Evolutionary conservation across 2,329 filamentous ascomycete genomes (phyloP).

Genomic region (Botrytis medusae): DNA sequence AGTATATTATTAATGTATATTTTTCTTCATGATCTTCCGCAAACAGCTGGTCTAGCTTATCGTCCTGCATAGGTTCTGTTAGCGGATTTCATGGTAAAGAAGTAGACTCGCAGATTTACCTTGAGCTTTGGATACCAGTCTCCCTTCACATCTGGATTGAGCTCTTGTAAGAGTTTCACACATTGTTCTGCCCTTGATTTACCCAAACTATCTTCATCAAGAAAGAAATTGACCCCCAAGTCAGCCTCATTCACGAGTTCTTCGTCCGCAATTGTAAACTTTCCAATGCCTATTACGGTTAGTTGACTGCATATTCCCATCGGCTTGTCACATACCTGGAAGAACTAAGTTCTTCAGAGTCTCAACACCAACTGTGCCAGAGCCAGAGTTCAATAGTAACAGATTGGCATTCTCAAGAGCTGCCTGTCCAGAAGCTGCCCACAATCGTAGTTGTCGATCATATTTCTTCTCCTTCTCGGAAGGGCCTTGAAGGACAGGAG

Average conservation of each 20-base stretch:
- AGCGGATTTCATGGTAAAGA: background rate
- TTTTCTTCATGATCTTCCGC: slow-evolving; percentile 38
- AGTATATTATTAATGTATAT: slow-evolving; percentile 61
- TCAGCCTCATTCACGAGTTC: slow-evolving; percentile 76
- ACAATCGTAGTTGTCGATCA: slow-evolving; percentile 90
- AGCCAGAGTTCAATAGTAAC: slow-evolving; percentile 82
- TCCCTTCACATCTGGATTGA: slow-evolving; percentile 90
- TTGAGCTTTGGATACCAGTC: slow-evolving; percentile 59
- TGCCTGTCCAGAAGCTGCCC: slow-evolving; percentile 88
- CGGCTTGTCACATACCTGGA: slow-evolving; percentile 56
- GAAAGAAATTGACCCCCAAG: slow-evolving; percentile 94
- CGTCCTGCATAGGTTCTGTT: background rate
- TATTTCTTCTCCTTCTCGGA: slow-evolving; percentile 74
- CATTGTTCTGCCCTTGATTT: slow-evolving; percentile 76
- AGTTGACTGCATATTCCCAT: slow-evolving; percentile 16
- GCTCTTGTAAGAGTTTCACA: slow-evolving; percentile 73
- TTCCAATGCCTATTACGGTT: slow-evolving; percentile 67
- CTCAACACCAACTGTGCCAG: slow-evolving; percentile 87
- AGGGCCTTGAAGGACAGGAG: slow-evolving; percentile 51
- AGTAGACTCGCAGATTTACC: slow-evolving; percentile 36
- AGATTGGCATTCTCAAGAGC: slow-evolving; percentile 89
- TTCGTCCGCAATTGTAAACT: slow-evolving; percentile 87
- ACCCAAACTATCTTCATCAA: slow-evolving; percentile 76
- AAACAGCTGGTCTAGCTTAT: slow-evolving; percentile 33
- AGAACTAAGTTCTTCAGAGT: slow-evolving; percentile 96